Conservation (phyloP, 2,329 filamentous ascomycete genomes). For the Scorias spongiosa region DNA sequence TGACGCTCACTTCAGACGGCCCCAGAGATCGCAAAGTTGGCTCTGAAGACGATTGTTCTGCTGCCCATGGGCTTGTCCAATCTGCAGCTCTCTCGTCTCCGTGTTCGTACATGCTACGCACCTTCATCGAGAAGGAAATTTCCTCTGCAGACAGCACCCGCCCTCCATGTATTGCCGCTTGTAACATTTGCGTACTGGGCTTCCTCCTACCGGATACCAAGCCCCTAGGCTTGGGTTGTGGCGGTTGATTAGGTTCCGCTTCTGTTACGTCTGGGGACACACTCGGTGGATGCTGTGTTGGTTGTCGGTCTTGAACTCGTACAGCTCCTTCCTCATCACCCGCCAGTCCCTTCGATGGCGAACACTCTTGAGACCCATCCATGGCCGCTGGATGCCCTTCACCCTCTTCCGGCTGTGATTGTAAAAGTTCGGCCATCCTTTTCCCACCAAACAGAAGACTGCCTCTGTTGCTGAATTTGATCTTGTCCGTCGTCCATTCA, state of each 20-base stretch:
- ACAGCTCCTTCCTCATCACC: background rate
- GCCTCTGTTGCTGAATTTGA: constrained; percentile 45
- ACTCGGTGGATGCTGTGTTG: background rate
- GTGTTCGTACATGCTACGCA: constrained; percentile 48
- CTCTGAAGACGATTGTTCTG: background rate
- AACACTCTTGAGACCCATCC: background rate
- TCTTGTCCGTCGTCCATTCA: constrained; percentile 32
- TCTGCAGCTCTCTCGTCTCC: constrained; percentile 41
- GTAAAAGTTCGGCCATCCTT: constrained; percentile 25
- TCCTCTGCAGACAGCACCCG: constrained; percentile 48
- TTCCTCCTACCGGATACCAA: constrained; percentile 17
- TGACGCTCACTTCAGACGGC: background rate
- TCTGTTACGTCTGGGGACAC: background rate
- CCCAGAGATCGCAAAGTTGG: background rate
- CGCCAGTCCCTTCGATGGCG: background rate
- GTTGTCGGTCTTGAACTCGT: too few relatives aligned
- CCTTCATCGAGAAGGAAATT: constrained; percentile 45
- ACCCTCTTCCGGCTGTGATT: background rate
- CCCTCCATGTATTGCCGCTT: constrained; percentile 18
- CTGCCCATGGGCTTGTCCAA: constrained; percentile 17
- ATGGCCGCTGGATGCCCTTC: too few relatives aligned
- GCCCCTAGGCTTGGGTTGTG: constrained; percentile 1
- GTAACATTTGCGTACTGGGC: constrained; percentile 22
- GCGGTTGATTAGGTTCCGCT: background rate
- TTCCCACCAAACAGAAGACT: constrained; percentile 43